A percentile compares a stretch with the other conserved stretches of the same genome.
Evolutionary conservation across 1,284 basidiomycete species (phyloP).

Genomic region (Macrocybe sp.): DNA sequence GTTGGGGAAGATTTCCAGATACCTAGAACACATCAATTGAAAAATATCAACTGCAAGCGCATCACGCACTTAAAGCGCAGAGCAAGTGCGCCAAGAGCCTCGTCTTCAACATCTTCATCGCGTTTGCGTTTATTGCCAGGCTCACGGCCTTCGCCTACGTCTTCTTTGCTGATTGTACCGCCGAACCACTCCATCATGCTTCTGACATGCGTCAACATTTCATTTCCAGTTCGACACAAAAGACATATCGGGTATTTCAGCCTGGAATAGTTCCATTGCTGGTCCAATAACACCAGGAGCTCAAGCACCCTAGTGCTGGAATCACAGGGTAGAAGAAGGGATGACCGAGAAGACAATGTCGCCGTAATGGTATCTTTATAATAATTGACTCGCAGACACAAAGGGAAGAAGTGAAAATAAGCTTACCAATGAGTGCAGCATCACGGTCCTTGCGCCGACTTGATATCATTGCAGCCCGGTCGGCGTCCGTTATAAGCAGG

Average conservation of each 20-base stretch:
- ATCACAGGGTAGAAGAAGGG: conserved; percentile 90
- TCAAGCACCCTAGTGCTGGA: conserved; percentile 92
- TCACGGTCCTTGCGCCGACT: conserved; percentile 91
- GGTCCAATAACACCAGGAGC: conserved; percentile 91
- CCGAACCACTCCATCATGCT: conserved; percentile 99
- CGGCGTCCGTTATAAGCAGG: conserved; percentile 91
- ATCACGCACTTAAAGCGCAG: conserved; percentile 63
- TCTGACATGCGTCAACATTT: conserved; percentile 92
- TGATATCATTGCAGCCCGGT: conserved; percentile 76
- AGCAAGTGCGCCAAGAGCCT: conserved; percentile 71
- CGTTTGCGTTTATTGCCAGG: conserved; percentile 49
- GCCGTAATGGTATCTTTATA: conserved; percentile 77
- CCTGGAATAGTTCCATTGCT: conserved; percentile 92
- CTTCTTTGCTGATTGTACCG: conserved; percentile 86
- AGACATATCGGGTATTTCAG: conserved; percentile 87
- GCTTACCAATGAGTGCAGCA: conserved; percentile 78
- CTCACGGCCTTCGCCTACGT: conserved; percentile 64
- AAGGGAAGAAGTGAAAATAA: neutral
- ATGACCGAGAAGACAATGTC: conserved; percentile 72
- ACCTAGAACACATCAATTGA: conserved; percentile 38
- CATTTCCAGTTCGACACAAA: conserved; percentile 84
- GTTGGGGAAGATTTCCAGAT: conserved; percentile 86
- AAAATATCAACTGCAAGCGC: neutral
- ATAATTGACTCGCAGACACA: conserved; percentile 9
- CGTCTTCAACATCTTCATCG: conserved; percentile 66